A percentile compares a stretch with the other conserved stretches of the same genome.
Evolutionary conservation across 441 rosid species (phyloP).

Genomic region (Viola pubescens): DNA sequence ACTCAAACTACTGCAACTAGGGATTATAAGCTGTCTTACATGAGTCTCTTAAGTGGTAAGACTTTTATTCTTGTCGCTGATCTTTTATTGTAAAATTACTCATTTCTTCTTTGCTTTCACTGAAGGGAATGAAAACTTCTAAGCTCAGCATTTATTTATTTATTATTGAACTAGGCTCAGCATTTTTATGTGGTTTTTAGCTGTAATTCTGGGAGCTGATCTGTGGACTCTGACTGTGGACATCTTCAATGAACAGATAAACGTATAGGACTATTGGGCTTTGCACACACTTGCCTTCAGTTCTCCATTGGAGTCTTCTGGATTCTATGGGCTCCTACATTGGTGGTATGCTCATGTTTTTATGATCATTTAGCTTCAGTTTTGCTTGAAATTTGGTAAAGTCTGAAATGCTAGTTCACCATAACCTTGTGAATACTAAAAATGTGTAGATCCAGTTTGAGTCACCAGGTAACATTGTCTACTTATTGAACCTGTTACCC

Average conservation of each 20-base stretch:
- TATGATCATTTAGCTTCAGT: not conserved
- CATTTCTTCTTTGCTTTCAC: too few species aligned
- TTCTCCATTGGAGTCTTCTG: slow-evolving; percentile 74
- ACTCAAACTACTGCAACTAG: slow-evolving; percentile 28
- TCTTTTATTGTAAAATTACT: not conserved
- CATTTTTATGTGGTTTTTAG: not conserved
- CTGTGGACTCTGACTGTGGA: not conserved
- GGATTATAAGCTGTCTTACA: slow-evolving; percentile 41
- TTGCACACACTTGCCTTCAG: slow-evolving; percentile 75
- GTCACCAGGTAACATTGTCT: too few species aligned
- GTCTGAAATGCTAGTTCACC: too few species aligned
- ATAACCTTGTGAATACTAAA: too few species aligned
- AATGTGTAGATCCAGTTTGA: too few species aligned
- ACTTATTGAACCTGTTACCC: too few species aligned
- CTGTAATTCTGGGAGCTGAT: too few species aligned
- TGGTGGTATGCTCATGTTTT: slow-evolving; percentile 57
- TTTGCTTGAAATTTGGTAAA: not conserved
- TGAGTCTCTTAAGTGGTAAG: slow-evolving; percentile 62
- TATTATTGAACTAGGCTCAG: too few species aligned
- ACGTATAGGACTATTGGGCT: slow-evolving; percentile 62
- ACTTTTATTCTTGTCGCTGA: slow-evolving; percentile 1
- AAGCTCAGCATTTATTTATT: too few species aligned
- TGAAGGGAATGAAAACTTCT: too few species aligned
- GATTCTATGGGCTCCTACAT: slow-evolving; percentile 92
- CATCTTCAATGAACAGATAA: slow-evolving; percentile 42